Evolutionary conservation across 2,329 filamentous ascomycete species (phyloP), one percentile per base, ranked within the genome.

Genomic region (Arthrobotrys musiformis): DNA sequence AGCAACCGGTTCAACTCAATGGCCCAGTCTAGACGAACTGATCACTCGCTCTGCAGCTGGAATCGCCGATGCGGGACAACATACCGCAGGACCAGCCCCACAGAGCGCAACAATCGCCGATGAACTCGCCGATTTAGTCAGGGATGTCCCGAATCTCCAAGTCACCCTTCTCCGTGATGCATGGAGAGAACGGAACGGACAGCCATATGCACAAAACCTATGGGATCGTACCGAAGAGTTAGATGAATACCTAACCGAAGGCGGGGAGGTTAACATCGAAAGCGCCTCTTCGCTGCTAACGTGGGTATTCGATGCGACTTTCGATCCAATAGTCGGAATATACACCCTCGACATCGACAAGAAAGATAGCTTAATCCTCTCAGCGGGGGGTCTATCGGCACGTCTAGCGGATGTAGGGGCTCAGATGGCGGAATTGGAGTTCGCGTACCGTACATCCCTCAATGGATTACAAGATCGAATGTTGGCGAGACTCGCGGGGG

Each of bases 161-260:
- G 15, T 46, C 35, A 64, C 46, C 0, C 37, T 72, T 1, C 28
- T 33, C 13, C 24, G 48, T 1, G 68, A 72, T 19, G 28, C 62
- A 3, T 70, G 68, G 68, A 17, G 35, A 11, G 40, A 33, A 13
- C 33, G 68, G 24, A 13, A 30, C 0, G 68, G 40, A 15, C n/a
- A 72, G 37, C 68, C 68, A 13, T 72, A 52, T 22, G 11, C 17
- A 17, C 15, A 52, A 48, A 63, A 58, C n/a, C 4, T 75, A 1
- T 75, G 70, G 70, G 15, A 9, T 24, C 22, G 44, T 7, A 46
- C 69, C 22, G n/a, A 8, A 22, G 63, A 75, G 4, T 24, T 75
- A 0, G 1, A 24, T 26, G 56, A 56, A 17, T 48, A 37, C n/a
- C 1, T 74, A 1, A 22, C 8, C 6, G 19, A 26, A 24, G 17